Evolutionary conservation across 306 rosid genomes (phyloP).

Genomic region (Gastrolobium villosum): DNA sequence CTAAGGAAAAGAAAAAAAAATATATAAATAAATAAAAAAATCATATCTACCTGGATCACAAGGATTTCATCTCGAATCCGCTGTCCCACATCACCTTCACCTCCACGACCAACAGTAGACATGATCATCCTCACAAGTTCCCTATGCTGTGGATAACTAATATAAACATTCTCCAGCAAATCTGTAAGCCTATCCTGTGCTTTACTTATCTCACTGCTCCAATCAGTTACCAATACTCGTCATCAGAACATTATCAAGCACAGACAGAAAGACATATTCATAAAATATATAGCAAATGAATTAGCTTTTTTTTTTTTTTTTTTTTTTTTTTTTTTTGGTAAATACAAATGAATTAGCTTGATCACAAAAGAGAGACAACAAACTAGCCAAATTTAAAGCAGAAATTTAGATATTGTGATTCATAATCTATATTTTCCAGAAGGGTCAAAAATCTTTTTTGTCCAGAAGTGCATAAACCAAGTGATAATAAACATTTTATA

Average conservation of each 20-base stretch:
- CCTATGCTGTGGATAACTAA: conserved; percentile 73
- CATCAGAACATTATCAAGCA: conserved; percentile 45
- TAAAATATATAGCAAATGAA: conserved; percentile 42
- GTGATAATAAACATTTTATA: conserved; percentile 34
- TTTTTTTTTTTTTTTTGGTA: too few species aligned
- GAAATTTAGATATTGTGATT: conserved; percentile 27
- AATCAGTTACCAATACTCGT: conserved; percentile 38
- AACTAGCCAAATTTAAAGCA: conserved; percentile 33
- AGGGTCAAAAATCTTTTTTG: conserved; percentile 14
- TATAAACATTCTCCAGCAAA: conserved; percentile 78
- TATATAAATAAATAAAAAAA: too few species aligned
- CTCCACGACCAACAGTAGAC: conserved; percentile 99
- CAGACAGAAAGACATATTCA: conserved; percentile 10
- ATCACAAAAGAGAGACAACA: conserved; percentile 21
- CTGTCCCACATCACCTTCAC: conserved; percentile 99
- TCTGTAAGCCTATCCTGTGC: conserved; percentile 98
- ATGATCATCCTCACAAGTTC: conserved; percentile 89
- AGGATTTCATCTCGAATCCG: conserved; percentile 98
- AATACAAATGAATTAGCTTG: conserved; percentile 41
- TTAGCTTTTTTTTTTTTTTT: too few species aligned
- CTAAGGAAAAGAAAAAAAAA: conserved; percentile 28
- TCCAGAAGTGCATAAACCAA: conserved; percentile 42
- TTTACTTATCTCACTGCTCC: conserved; percentile 90
- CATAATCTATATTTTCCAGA: conserved; percentile 33
- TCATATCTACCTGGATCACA: conserved; percentile 79